Conservation (phyloP, 441 rosid species). For the Euphorbia celastroides region DNA sequence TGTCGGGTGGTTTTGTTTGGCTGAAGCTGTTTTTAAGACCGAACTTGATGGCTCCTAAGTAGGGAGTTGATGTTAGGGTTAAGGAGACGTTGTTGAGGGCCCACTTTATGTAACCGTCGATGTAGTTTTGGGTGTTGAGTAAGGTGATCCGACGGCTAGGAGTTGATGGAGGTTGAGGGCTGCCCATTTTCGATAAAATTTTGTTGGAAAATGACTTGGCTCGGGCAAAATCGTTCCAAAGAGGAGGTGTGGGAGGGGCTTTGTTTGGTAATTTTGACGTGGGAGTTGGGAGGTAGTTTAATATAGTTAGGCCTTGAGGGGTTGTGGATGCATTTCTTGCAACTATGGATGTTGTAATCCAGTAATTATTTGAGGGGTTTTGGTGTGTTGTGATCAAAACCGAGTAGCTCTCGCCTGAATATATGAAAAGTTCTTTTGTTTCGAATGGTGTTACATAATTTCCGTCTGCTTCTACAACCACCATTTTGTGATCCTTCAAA, state of each 20-base stretch:
- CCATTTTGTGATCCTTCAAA: conserved; percentile 53
- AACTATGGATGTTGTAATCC: conserved; percentile 55
- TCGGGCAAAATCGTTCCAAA: conserved; percentile 49
- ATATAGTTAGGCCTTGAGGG: conserved; percentile 46
- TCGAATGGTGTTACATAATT: conserved; percentile 59
- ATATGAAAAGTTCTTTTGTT: conserved; percentile 48
- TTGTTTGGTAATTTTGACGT: conserved; percentile 31
- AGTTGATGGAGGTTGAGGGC: conserved; percentile 39
- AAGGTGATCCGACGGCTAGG: conserved; percentile 38
- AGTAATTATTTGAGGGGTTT: conserved; percentile 45
- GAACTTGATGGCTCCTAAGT: conserved; percentile 55
- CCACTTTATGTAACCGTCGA: conserved; percentile 56
- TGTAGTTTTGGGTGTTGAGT: conserved; percentile 58
- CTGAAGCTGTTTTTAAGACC: conserved; percentile 33
- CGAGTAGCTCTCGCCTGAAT: conserved; percentile 83
- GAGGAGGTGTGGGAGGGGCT: conserved; percentile 59
- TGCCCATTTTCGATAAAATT: conserved; percentile 24
- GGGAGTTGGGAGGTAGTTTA: conserved; percentile 45
- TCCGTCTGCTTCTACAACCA: conserved; percentile 84
- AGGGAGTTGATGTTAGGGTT: conserved; percentile 57
- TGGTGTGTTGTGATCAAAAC: conserved; percentile 54
- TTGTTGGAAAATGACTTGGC: conserved; percentile 41
- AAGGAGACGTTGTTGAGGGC: conserved; percentile 68
- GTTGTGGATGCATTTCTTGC: conserved; percentile 49
- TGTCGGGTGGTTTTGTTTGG: conserved; percentile 37